These are phyloP conservation scores for Suhomyces pyralidae DNA, from an alignment of 805 yeast species.

Conservation along the genomic window DNA sequence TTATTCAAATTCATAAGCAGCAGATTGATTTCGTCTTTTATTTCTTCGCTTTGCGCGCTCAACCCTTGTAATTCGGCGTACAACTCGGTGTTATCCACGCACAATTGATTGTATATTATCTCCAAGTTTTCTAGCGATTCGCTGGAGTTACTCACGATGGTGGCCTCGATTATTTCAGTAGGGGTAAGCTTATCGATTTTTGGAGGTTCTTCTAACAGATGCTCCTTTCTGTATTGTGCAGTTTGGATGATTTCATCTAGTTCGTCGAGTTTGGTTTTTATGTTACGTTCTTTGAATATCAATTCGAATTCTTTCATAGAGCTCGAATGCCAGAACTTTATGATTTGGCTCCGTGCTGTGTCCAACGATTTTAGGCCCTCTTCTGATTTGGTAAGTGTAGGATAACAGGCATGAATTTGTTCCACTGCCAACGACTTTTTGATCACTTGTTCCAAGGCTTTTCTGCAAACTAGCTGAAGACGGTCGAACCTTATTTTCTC, in stretches of 20 bases:
- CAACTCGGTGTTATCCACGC: slow-evolving; percentile 32
- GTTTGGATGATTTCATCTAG: slow-evolving; percentile 46
- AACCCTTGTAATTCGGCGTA: slow-evolving; percentile 20
- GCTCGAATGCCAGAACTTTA: slow-evolving; percentile 49
- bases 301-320: slow-evolving; percentile 52
- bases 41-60: slow-evolving; percentile 17
- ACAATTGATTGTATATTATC: slow-evolving; percentile 36
- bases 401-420: slow-evolving; percentile 53
- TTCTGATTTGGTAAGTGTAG: slow-evolving; percentile 45
- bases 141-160: slow-evolving; percentile 17
- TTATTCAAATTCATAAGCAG: slow-evolving; percentile 21
- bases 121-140: slow-evolving; percentile 25
- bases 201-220: slow-evolving; percentile 8
- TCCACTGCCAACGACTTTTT: slow-evolving; percentile 48
- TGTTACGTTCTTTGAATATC: slow-evolving; percentile 47
- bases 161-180: slow-evolving; percentile 31
- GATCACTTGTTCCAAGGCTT: slow-evolving; percentile 55
- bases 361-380: slow-evolving; percentile 44
- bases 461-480: slow-evolving; percentile 46
- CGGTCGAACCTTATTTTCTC: slow-evolving; percentile 46
- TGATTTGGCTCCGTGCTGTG: slow-evolving; percentile 51
- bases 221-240: slow-evolving; percentile 32
- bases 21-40: slow-evolving; percentile 18
- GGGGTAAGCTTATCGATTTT: slow-evolving; percentile 28
- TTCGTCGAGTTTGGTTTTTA: slow-evolving; percentile 42